Evolutionary conservation across 768 basidiomycete genomes (phyloP).

Genomic region (Gelatoporia subvermispora): DNA sequence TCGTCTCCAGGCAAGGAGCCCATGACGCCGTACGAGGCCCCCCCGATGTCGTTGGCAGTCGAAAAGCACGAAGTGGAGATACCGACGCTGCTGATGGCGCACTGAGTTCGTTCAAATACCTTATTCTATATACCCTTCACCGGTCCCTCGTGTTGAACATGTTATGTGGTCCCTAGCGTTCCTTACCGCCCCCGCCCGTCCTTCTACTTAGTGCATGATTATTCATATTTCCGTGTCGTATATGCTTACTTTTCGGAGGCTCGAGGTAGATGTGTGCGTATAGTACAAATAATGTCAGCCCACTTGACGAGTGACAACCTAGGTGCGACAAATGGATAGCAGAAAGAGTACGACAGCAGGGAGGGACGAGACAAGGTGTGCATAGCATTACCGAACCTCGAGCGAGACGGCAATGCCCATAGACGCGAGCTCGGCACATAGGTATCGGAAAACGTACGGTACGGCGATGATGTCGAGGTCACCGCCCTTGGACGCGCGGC

Average conservation of each 20-base stretch:
- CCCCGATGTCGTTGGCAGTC: too few relatives aligned
- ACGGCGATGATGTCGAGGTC: conserved; percentile 94
- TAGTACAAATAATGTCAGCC: not conserved
- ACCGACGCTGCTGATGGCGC: too few relatives aligned
- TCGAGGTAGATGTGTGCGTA: not conserved
- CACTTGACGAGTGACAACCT: not conserved
- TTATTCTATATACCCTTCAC: too few relatives aligned
- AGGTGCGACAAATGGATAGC: not conserved
- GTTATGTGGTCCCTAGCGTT: too few relatives aligned
- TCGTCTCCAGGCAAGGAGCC: too few relatives aligned
- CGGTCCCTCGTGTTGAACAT: too few relatives aligned
- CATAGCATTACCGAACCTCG: conserved; percentile 48
- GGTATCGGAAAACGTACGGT: conserved; percentile 90
- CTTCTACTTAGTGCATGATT: too few relatives aligned
- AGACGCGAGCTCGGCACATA: conserved; percentile 94
- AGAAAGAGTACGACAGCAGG: not conserved
- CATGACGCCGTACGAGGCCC: too few relatives aligned
- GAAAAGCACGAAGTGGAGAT: too few relatives aligned
- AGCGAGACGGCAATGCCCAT: conserved; percentile 95
- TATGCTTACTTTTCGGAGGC: not conserved
- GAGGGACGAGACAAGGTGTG: not conserved
- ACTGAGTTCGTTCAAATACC: too few relatives aligned
- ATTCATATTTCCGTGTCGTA: not conserved
- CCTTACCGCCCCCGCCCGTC: too few relatives aligned
- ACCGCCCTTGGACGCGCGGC: conserved; percentile 56